Conservation (phyloP, 495 filamentous ascomycete genomes). For the Penicillium tannophilum region DNA sequence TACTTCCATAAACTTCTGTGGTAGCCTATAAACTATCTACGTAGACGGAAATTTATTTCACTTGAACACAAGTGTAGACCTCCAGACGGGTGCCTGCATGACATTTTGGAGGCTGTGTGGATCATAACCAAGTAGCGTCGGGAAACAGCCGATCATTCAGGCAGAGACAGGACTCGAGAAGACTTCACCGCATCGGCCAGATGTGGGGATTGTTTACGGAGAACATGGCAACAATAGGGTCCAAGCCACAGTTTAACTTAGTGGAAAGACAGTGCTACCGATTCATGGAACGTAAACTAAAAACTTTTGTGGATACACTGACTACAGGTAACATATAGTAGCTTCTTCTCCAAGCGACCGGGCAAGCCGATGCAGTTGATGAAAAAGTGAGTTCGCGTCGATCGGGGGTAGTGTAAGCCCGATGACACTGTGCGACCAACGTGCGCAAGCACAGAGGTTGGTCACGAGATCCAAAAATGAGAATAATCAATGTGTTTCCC, state of each 20-base stretch:
- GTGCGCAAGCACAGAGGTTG: slow-evolving; percentile 84
- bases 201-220: too few species aligned
- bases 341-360: slow-evolving; percentile 64
- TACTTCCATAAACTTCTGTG: not conserved
- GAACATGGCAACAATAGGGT: too few species aligned
- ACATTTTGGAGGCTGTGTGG: not conserved
- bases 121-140: not conserved
- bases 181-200: too few species aligned
- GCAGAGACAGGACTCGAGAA: not conserved
- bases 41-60: not conserved
- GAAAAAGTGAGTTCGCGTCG: slow-evolving; percentile 76
- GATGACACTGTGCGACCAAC: slow-evolving; percentile 74
- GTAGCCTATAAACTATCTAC: not conserved
- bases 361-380: slow-evolving; percentile 58
- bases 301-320: too few species aligned
- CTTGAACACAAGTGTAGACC: not conserved
- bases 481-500: slow-evolving; percentile 79
- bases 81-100: not conserved
- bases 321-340: too few species aligned
- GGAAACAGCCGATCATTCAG: not conserved
- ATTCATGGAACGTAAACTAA: not conserved
- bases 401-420: slow-evolving; percentile 86
- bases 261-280: too few species aligned
- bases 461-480: slow-evolving; percentile 67
- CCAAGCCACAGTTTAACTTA: too few species aligned